Evolutionary conservation across 441 rosid species (phyloP).

Genomic region (Erodium trifolium): DNA sequence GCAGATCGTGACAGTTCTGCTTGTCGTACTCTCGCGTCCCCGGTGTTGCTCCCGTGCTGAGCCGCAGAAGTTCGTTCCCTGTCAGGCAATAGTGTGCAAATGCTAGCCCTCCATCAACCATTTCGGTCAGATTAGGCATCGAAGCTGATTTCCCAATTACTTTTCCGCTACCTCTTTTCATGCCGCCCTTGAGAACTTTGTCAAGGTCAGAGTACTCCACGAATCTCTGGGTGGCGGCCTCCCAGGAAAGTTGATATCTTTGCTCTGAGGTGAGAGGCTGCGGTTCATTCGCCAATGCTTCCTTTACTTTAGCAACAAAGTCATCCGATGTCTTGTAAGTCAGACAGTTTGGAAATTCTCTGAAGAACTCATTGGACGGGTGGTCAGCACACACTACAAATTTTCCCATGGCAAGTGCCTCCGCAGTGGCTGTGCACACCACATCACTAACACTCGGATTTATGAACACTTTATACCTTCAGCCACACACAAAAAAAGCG

Average conservation of each 20-base stretch:
- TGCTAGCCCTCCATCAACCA: constrained; percentile 83
- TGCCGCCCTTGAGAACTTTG: constrained; percentile 33
- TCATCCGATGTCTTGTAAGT: constrained; percentile 81
- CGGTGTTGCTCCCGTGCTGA: constrained; percentile 72
- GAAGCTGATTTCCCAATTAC: constrained; percentile 39
- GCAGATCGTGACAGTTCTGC: constrained; percentile 80
- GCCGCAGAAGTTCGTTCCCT: constrained; percentile 76
- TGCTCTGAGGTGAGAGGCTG: constrained; percentile 73
- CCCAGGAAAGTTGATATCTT: constrained; percentile 81
- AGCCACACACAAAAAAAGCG: no score
- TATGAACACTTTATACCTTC: constrained; percentile 78
- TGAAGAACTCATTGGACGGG: constrained; percentile 93
- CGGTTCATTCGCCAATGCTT: constrained; percentile 78
- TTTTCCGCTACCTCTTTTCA: constrained; percentile 22
- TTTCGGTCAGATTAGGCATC: constrained; percentile 44
- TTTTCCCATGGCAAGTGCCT: constrained; percentile 97
- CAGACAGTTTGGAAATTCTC: constrained; percentile 83
- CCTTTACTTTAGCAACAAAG: constrained; percentile 68
- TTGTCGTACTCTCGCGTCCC: constrained; percentile 65
- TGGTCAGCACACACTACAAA: constrained; percentile 91
- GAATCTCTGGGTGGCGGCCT: constrained; percentile 90
- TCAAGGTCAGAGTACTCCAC: constrained; percentile 71
- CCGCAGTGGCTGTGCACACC: constrained; percentile 95
- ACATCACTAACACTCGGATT: constrained; percentile 94
- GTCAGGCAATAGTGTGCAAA: constrained; percentile 79